Conservation (phyloP, 805 yeast species). For the Cephaloascus albidus region DNA sequence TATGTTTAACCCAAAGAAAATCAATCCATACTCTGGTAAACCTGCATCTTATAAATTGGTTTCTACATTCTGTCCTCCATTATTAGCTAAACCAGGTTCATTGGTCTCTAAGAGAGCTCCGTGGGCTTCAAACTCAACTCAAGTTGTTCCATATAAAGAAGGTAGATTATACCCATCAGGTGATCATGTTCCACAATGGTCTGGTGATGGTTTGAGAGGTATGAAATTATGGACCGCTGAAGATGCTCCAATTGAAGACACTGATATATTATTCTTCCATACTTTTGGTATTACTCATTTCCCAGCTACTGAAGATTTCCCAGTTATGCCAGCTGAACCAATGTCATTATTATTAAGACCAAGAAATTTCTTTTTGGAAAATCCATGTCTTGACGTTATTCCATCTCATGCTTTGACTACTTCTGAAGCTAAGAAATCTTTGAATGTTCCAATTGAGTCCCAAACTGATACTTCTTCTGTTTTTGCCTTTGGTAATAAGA, state of each 20-base stretch:
- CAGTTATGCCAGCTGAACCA: conserved; percentile 83
- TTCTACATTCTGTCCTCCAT: conserved; percentile 64
- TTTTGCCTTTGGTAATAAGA: conserved; percentile 35
- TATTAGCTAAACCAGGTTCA: conserved; percentile 66
- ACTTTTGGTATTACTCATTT: conserved; percentile 80
- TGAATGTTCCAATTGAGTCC: conserved; percentile 27
- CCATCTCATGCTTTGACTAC: conserved; percentile 52
- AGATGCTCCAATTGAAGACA: conserved; percentile 45
- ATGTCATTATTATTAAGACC: conserved; percentile 69
- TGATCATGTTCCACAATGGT: conserved; percentile 65
- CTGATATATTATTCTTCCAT: conserved; percentile 70
- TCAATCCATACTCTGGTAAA: conserved; percentile 62
- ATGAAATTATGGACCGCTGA: conserved; percentile 66
- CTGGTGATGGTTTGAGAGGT: conserved; percentile 59
- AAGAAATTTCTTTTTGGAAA: conserved; percentile 67
- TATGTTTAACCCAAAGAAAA: conserved; percentile 59
- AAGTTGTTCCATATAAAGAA: conserved; percentile 65
- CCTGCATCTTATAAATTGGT: conserved; percentile 73
- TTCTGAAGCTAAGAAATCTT: conserved; percentile 27
- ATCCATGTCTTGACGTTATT: conserved; percentile 67
- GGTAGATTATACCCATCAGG: conserved; percentile 77
- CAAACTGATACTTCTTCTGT: conserved; percentile 39
- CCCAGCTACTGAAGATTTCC: conserved; percentile 88
- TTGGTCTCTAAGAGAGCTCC: conserved; percentile 75
- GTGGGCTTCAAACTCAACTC: conserved; percentile 61